Evolutionary conservation across 805 yeast genomes (phyloP), one percentile per base, ranked within the genome.

Genomic region (Cyberlindnera amylophila): DNA sequence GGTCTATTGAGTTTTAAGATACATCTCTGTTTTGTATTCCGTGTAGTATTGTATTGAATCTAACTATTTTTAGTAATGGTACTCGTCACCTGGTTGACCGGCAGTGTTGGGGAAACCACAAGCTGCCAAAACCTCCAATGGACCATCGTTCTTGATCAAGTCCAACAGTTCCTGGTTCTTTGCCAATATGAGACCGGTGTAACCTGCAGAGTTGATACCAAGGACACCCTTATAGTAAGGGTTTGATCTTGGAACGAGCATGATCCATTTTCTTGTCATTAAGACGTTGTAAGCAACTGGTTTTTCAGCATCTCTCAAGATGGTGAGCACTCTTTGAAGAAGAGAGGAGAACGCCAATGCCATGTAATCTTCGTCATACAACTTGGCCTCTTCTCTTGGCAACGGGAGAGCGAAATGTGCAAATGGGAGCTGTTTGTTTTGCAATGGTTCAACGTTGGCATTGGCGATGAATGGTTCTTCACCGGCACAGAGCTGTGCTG

Each of bases 331-430:
- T 49, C 90, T 74, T 46, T 86, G 86, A 53, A 93, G 67, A 19
- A 90, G 69, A 6, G 86, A 74, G 41, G 85, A 75, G 63, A 84
- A 91, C 29, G 77, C 71, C 72, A 85, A 68, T 0, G 86, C 81
- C 48, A 89, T 67, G 14, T 67, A 63, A 17, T 82, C 87, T 40
- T 70, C 67, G 21, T 74, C 74, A 6, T 65, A 72, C 17, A 73
- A 61, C 3, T 66, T 66, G 3, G 61, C 58, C 29, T 62, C 67
- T 3, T 62, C 53, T 3, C 57, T 45, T 12, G 79, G 75, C 14
- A 88, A 58, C 35, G 83, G 86, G n/a, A 82, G 76, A 16, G 85
- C 76, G 59, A 74, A 89, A 66, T 93, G 96, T 12, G 95, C 88
- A 65, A 85, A 87, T 8, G 90, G 79, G 24, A 86, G 66, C 17